Conservation (phyloP, 306 rosid genomes). For the Erythrophleum fordii region DNA sequence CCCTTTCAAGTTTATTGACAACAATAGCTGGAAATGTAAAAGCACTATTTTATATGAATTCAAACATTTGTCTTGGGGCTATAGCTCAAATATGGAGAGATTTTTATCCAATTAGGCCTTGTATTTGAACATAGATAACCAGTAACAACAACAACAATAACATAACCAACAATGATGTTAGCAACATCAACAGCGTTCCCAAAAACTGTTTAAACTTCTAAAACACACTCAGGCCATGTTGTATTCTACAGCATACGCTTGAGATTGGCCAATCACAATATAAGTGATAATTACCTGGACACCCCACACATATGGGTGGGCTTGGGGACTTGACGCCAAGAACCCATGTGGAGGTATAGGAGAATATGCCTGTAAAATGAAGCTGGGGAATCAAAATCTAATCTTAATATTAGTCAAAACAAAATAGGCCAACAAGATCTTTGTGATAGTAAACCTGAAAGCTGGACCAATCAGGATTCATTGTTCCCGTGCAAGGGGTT, state of each 20-base stretch:
- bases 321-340: conserved; percentile 93
- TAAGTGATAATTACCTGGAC: conserved; percentile 70
- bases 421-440: conserved; percentile 26
- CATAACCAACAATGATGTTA: not conserved
- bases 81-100: conserved; percentile 22
- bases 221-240: not conserved
- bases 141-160: not conserved
- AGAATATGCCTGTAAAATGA: conserved; percentile 79
- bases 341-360: conserved; percentile 93
- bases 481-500: conserved; percentile 61
- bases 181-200: not conserved
- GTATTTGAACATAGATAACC: conserved; percentile 11
- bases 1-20: not conserved
- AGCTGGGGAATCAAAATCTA: conserved; percentile 40
- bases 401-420: conserved; percentile 37
- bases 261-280: conserved; percentile 15
- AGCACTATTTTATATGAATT: not conserved
- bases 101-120: not conserved
- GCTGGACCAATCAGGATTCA: conserved; percentile 95
- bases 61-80: not conserved
- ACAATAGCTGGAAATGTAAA: conserved; percentile 21
- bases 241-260: conserved; percentile 11
- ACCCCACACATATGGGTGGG: conserved; percentile 99
- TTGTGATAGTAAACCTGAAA: conserved; percentile 74
- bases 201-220: not conserved